Percentiles rank a stretch among this genome's conserved stretches.
phyloP scores from a whole-genome alignment of 768 basidiomycete genomes.

The Hygrophoropsis aurantiaca region DNA sequence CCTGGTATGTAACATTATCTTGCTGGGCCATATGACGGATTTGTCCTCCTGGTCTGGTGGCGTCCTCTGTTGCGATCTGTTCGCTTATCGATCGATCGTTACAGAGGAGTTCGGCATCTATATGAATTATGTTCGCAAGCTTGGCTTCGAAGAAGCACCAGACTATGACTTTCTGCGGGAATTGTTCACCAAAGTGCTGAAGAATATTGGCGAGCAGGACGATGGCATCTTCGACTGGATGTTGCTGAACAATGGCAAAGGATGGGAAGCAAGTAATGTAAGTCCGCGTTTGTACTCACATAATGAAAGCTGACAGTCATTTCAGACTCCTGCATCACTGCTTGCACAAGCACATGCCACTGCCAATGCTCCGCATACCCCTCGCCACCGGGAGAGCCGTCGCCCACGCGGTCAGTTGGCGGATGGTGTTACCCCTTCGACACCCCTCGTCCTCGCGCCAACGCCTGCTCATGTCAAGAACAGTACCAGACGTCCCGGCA shows the following conservation, averaged over 20 bases:
- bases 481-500: conserved; percentile 46
- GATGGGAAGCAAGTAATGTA: conserved; percentile 90
- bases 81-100: conserved; percentile 5
- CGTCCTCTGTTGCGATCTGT: conserved; percentile 1
- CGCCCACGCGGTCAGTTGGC: conserved; percentile 55
- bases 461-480: conserved; percentile 66
- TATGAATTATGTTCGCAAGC: conserved; percentile 98
- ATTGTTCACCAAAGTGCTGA: conserved; percentile 88
- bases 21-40: conserved; percentile 3
- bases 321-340: conserved; percentile 42
- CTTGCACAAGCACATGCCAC: conserved; percentile 55
- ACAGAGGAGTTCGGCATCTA: conserved; percentile 97
- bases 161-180: conserved; percentile 98
- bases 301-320: background rate
- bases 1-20: conserved; percentile 57
- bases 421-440: conserved; percentile 52
- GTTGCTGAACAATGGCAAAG: conserved; percentile 89
- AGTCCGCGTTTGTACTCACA: conserved; percentile 27
- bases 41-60: no score
- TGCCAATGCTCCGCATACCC: conserved; percentile 52
- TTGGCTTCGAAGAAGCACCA: conserved; percentile 96
- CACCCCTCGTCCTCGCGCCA: conserved; percentile 65
- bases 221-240: conserved; percentile 98
- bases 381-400: conserved; percentile 55
- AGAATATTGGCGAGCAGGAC: conserved; percentile 83